Conservation (phyloP, 1,284 basidiomycete species). For the Omphalotus olearius region DNA sequence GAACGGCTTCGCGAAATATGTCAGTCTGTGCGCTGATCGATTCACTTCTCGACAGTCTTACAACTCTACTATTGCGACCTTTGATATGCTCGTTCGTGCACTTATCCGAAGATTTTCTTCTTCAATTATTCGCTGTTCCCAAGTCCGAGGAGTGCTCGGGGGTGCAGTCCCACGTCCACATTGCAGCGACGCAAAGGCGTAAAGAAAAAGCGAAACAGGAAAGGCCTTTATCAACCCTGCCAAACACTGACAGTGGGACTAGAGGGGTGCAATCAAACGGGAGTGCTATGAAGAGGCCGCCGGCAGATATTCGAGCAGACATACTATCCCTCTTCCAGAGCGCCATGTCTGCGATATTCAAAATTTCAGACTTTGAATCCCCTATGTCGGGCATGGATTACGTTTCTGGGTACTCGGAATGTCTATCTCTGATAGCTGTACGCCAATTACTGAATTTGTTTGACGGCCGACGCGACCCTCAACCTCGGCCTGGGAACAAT, state of each 20-base stretch:
- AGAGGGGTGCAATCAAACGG: neutral
- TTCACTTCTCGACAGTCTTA: constrained; percentile 21
- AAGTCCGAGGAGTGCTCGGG: too few species aligned
- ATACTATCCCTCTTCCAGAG: constrained; percentile 25
- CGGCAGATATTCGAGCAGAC: constrained; percentile 19
- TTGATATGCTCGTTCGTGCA: constrained; percentile 22
- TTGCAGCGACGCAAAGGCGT: too few species aligned
- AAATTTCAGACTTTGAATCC: constrained; percentile 10
- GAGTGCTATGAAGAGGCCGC: constrained; percentile 14
- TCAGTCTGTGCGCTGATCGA: constrained; percentile 10
- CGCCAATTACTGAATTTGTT: constrained; percentile 25
- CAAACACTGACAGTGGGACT: constrained; percentile 5
- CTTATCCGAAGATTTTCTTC: constrained; percentile 22
- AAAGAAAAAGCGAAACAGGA: neutral
- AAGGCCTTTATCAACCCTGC: constrained; percentile 1
- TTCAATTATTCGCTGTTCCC: constrained; percentile 16
- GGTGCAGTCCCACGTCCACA: too few species aligned
- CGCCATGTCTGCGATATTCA: constrained; percentile 18
- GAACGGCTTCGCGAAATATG: constrained; percentile 3
- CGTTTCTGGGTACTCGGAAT: constrained; percentile 15
- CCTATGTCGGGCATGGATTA: constrained; percentile 15
- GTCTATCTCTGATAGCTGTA: constrained; percentile 25
- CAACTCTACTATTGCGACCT: constrained; percentile 22
- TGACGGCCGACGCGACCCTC: constrained; percentile 6
- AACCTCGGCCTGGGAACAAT: neutral